Base-by-base conservation (phyloP, 2,329 filamentous ascomycete genomes). In the Apiospora malaysiana region DNA sequence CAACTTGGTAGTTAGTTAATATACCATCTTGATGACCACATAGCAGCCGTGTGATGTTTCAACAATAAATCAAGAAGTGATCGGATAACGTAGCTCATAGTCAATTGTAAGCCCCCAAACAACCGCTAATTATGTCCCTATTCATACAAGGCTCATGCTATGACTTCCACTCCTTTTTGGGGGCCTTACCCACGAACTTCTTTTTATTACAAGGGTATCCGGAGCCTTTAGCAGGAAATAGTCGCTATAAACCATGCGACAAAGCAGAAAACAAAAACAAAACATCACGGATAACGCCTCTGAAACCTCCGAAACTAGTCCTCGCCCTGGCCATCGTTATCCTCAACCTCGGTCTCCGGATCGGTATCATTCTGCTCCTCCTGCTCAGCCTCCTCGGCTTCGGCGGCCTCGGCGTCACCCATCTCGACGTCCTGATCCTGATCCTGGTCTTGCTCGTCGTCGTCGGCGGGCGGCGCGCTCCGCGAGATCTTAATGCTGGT, bases 261-360 rank as follows among this genome's bases (percentile, higher is more conserved):
- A 32, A 37, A 32, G 27, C 51, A 56, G 16, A 37, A 63, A 37
- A n/a, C 23, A 32, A 56, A 56, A 63, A 56, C 25, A 21, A 59
- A n/a, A n/a, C 9, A 37, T 63, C 56, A 40, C 40, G 18, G 21
- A 37, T n/a, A 40, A 40, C 56, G 56, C 56, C 56, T n/a, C 27
- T 4, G n/a, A 12, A 3, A 16, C 25, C 14, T 63, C 27, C n/a
- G 37, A 37, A 4, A 12, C 27, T 63, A 63, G 27, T 63, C 56
- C 5, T 63, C 56, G 16, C 27, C 27, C 27, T 37, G 56, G 12
- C 32, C 56, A n/a, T 40, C 27, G 18, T 78, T 77, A 37, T 79
- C 78, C 23, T 81, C 78, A 25, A 78, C 78, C 59, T 79, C 80
- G 43, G 82, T 81, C 70, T 78, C 80, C 68, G 79, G 79, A 49